Conservation (phyloP, 75 land plant species). For the Azolla pinnata region DNA sequence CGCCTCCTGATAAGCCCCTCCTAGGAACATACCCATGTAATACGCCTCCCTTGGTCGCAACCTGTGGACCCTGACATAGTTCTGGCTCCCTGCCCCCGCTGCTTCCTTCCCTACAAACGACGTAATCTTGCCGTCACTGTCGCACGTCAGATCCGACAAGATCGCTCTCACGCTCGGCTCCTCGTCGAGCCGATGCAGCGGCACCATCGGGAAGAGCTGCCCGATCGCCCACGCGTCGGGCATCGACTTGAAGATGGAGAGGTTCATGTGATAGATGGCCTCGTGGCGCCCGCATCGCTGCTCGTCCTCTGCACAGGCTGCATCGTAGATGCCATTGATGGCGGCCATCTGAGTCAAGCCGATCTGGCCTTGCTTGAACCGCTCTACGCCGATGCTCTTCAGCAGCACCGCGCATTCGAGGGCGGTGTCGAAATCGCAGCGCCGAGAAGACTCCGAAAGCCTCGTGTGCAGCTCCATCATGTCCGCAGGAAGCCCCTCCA, state of each 20-base stretch:
- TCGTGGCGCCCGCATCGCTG: constrained; percentile 7
- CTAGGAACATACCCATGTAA: constrained; percentile 83
- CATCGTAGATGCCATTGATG: constrained; percentile 42
- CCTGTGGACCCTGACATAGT: constrained; percentile 11
- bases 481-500: constrained; percentile 33
- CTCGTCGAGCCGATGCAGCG: constrained; percentile 66
- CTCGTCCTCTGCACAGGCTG: constrained; percentile 7
- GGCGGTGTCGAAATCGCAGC: constrained; percentile 28
- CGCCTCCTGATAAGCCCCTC: constrained; percentile 83
- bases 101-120: constrained; percentile 50
- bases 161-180: constrained; percentile 47
- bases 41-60: constrained; percentile 34
- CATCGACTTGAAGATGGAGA: constrained; percentile 77
- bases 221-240: constrained; percentile 80
- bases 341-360: constrained; percentile 51
- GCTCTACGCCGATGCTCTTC: constrained; percentile 41
- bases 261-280: constrained; percentile 57
- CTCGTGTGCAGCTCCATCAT: constrained; percentile 25
- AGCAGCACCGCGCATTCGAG: constrained; percentile 33
- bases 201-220: constrained; percentile 82
- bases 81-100: constrained; percentile 40
- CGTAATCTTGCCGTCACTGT: constrained; percentile 86
- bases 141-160: constrained; percentile 87
- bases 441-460: constrained; percentile 20
- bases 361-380: constrained; percentile 47